A percentile compares a stretch with the other conserved stretches of the same genome.
phyloP scores from a whole-genome alignment of 2,329 filamentous ascomycete species.

The Colletotrichum liaoningense region DNA sequence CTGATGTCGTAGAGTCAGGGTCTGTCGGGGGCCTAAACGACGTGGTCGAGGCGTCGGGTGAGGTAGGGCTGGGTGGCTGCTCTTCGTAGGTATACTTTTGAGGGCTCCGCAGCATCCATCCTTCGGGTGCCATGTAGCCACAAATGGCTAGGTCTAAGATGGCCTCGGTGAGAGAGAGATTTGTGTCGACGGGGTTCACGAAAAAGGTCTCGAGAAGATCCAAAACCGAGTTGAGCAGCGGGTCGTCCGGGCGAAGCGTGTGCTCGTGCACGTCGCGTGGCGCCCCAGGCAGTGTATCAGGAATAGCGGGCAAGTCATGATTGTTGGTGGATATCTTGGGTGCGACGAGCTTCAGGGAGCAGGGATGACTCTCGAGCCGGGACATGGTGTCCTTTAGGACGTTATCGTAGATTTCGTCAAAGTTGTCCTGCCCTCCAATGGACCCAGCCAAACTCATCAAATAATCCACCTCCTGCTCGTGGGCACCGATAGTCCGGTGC shows the following conservation, averaged over 20 bases:
- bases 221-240: conserved; percentile 72
- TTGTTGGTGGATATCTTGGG: conserved; percentile 68
- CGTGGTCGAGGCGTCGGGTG: conserved; percentile 41
- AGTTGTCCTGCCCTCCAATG: conserved; percentile 75
- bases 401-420: conserved; percentile 78
- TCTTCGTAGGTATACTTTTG: conserved; percentile 69
- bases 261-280: conserved; percentile 71
- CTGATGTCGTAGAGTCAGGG: conserved; percentile 51
- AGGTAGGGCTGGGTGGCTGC: conserved; percentile 45
- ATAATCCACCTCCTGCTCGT: conserved; percentile 80
- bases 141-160: conserved; percentile 87
- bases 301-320: conserved; percentile 65
- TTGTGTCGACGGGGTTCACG: conserved; percentile 90
- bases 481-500: conserved; percentile 76
- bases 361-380: conserved; percentile 78
- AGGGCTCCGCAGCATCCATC: conserved; percentile 87
- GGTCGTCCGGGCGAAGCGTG: conserved; percentile 72
- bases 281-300: conserved; percentile 68
- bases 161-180: conserved; percentile 86
- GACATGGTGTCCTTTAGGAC: conserved; percentile 78
- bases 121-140: conserved; percentile 85
- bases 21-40: conserved; percentile 53
- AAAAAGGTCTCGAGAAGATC: conserved; percentile 85
- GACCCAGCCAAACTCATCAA: conserved; percentile 76
- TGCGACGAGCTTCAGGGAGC: conserved; percentile 75